phyloP scores from a whole-genome alignment of 2,329 filamentous ascomycete species.

The Aureobasidium sp. region DNA sequence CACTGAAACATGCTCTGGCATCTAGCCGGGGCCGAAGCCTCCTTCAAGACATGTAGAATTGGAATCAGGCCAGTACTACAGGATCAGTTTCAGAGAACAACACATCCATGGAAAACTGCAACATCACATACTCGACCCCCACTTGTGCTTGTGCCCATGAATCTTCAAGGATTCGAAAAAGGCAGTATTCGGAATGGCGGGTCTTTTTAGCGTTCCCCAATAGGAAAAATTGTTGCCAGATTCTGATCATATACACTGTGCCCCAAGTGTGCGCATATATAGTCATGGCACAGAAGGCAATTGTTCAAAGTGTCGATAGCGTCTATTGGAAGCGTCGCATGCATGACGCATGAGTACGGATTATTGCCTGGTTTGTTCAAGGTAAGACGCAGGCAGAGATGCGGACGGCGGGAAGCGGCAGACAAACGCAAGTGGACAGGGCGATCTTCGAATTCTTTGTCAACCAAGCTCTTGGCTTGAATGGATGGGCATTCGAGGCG shows the following conservation, averaged over 20 bases:
- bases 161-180: not conserved
- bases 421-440: not conserved
- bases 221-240: not conserved
- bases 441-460: not conserved
- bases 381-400: not conserved
- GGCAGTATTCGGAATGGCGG: not conserved
- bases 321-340: conserved; percentile 7
- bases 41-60: not conserved
- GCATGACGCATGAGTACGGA: not conserved
- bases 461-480: not conserved
- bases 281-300: not conserved
- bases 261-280: not conserved
- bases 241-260: no score
- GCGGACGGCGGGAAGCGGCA: not conserved
- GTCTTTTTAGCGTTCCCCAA: not conserved
- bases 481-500: not conserved
- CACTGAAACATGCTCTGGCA: not conserved
- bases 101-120: not conserved
- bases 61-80: not conserved
- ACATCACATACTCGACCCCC: not conserved
- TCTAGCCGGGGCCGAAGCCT: not conserved
- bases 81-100: not conserved
- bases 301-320: not conserved
- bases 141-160: not conserved
- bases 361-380: not conserved